Evolutionary conservation across 768 basidiomycete species (phyloP).

Genomic region (Gelatoporia subvermispora): DNA sequence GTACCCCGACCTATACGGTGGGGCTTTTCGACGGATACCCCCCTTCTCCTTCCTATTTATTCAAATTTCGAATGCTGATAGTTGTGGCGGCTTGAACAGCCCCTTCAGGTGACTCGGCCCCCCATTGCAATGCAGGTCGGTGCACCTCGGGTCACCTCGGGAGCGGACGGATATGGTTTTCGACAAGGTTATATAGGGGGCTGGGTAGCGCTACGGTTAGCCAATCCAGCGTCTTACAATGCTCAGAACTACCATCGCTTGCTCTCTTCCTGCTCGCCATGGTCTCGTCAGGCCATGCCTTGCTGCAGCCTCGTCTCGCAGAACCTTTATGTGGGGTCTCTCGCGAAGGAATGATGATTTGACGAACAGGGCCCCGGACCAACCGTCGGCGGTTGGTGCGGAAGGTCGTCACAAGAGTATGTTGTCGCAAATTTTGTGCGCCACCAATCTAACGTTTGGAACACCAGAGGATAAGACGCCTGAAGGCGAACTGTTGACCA

Average conservation of each 20-base stretch:
- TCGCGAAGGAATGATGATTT: background rate
- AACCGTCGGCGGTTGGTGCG: conserved; percentile 18
- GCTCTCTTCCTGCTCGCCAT: conserved; percentile 5
- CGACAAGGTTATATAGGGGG: conserved; percentile 11
- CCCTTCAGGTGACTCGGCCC: background rate
- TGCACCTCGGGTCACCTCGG: conserved; percentile 17
- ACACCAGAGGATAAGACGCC: conserved; percentile 1
- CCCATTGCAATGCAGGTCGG: conserved; percentile 5
- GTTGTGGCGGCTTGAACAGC: too few species aligned
- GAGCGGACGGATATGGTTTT: conserved; percentile 11
- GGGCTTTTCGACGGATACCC: too few species aligned
- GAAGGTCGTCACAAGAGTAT: conserved; percentile 34
- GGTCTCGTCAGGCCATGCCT: conserved; percentile 8
- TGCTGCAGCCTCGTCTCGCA: background rate
- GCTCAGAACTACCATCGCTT: conserved; percentile 1
- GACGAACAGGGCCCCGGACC: background rate
- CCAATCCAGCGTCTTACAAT: background rate
- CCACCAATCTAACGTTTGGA: background rate
- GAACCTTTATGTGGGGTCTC: conserved; percentile 1
- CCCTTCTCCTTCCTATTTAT: too few species aligned
- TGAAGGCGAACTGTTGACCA: background rate
- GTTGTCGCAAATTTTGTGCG: background rate
- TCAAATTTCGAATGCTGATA: too few species aligned
- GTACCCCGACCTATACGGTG: too few species aligned
- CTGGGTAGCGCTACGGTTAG: background rate